Evolutionary conservation across 2,329 filamentous ascomycete genomes (phyloP), one percentile per base, ranked within the genome.

Genomic region (Xylariaceae sp.): DNA sequence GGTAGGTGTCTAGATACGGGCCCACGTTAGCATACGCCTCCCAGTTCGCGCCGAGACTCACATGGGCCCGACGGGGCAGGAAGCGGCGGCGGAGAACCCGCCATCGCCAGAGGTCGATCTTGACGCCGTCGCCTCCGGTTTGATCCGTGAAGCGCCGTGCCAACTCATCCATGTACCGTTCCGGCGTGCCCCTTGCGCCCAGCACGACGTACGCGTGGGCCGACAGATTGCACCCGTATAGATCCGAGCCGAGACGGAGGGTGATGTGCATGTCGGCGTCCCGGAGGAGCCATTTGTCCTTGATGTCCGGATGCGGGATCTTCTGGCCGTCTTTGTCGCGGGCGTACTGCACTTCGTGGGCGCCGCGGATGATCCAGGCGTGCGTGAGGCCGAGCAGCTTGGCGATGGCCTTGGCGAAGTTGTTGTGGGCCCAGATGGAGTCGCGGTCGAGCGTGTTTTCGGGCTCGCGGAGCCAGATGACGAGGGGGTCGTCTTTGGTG

Each of bases 261-360:
- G 55, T 55, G 37, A 60, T 60, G 40, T 60, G 57, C 57, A 57
- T 60, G 26, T 60, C 57, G 3, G 57, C 52, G 4, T 44, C 4
- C 1, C n/a, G 6, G 1, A 55, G 4, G 4, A 57, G 47, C 2
- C 19, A 57, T 1, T 6, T 6, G n/a, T 48, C 26, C 3, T 19
- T 19, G 19, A 19, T 19, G 41, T 9, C 12, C 6, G 1, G 2
- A 26, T 46, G 7, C 1, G 19, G 26, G 11, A 52, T 50, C 19
- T 43, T 54, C 3, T 30, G 39, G 9, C 57, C 57, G 1, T 51
- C 19, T 1, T 29, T 4, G 29, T 53, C 51, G 1, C 51, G 57
- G 12, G 32, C 49, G 47, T 55, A 60, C 32, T 53, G 31, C 27
- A 11, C 1, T 19, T 51, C 19, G 35, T 51, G 46, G 27, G 52